phyloP scores from a whole-genome alignment of 2,329 filamentous ascomycete species.

The Colletotrichum eleusines region DNA sequence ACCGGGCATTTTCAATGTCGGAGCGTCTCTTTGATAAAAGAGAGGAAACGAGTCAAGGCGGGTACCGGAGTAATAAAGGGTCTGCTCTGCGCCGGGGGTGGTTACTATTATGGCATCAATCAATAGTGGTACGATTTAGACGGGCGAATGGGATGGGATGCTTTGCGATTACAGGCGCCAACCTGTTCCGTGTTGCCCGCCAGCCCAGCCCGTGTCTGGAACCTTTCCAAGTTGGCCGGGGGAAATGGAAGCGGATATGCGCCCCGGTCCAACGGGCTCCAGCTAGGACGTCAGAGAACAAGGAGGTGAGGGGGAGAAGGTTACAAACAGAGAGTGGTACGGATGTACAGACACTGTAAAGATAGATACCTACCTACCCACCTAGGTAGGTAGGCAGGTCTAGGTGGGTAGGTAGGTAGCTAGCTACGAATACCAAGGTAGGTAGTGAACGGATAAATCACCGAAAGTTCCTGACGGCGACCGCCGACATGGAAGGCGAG shows the following conservation, averaged over 20 bases:
- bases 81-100: constrained; percentile 17
- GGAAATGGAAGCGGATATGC: constrained; percentile 33
- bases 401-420: too few relatives aligned
- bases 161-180: constrained; percentile 41
- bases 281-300: constrained; percentile 21
- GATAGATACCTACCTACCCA: too few relatives aligned
- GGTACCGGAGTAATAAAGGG: constrained; percentile 1
- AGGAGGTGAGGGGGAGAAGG: constrained; percentile 1
- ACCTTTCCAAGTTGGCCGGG: constrained; percentile 1
- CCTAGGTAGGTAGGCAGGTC: too few relatives aligned
- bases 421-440: too few relatives aligned
- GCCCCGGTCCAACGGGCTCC: constrained; percentile 24
- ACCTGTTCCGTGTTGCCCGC: constrained; percentile 9
- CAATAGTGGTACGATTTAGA: constrained; percentile 41
- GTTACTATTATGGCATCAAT: constrained; percentile 42
- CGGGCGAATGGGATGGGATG: constrained; percentile 40
- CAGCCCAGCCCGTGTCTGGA: constrained; percentile 1
- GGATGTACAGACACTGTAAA: not conserved
- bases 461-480: not conserved
- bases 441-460: not conserved
- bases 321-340: constrained; percentile 1
- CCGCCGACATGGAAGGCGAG: constrained; percentile 1
- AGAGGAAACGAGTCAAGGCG: constrained; percentile 35
- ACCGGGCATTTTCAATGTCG: constrained; percentile 41
- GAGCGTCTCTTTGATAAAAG: constrained; percentile 36